These are phyloP conservation scores for Acanthochlamys bracteata DNA, from an alignment of 106 monocot species.

Conservation along the genomic window DNA sequence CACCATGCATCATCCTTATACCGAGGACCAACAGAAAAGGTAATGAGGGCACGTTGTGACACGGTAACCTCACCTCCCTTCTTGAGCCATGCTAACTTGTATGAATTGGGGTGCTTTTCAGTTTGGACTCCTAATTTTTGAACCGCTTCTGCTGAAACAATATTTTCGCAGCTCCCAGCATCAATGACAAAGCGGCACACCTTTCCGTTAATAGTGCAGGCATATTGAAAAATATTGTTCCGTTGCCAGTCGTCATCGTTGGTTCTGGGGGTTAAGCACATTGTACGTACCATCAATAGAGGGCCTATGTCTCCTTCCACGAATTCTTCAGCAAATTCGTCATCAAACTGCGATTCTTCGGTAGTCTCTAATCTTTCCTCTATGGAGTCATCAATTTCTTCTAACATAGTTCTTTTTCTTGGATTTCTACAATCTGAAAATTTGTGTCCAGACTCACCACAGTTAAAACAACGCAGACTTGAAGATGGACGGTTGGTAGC, in stretches of 20 bases:
- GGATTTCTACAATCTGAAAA: neutral
- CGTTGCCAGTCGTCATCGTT: no score
- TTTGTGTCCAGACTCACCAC: neutral
- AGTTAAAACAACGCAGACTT: conserved; percentile 1
- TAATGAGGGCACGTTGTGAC: no score
- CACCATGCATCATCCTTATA: conserved; percentile 5
- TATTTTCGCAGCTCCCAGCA: conserved; percentile 13
- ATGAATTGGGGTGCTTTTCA: neutral
- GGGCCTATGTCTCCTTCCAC: no score
- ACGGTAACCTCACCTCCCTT: no score
- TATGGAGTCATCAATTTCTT: neutral
- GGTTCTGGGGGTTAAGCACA: no score
- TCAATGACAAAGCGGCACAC: conserved; percentile 10
- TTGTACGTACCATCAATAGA: no score
- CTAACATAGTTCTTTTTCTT: neutral
- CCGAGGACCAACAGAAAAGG: no score
- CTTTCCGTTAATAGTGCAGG: conserved; percentile 5
- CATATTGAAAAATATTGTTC: no score
- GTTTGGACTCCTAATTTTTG: neutral
- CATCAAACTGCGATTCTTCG: neutral
- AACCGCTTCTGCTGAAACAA: neutral
- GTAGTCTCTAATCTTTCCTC: no score
- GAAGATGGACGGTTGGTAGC: no score
- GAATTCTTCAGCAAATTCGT: no score
- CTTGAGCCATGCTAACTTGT: conserved; percentile 4